phyloP scores from a whole-genome alignment of 176 grass and related monocot species.

The Eragrostis curvula region DNA sequence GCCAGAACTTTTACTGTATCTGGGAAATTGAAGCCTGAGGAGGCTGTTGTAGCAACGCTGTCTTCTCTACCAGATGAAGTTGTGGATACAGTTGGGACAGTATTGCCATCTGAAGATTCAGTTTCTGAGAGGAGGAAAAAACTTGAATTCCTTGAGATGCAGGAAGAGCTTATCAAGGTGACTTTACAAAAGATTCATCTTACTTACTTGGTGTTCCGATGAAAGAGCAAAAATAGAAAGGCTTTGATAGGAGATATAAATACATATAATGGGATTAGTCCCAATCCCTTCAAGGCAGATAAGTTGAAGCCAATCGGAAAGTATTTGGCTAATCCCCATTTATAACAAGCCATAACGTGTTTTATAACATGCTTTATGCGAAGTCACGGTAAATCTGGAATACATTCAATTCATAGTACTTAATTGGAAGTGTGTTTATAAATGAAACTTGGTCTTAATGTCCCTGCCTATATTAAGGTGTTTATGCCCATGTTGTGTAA shows the following conservation, averaged over 20 bases:
- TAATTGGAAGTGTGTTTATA: constrained; percentile 1
- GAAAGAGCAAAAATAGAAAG: neutral
- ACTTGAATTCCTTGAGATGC: constrained; percentile 98
- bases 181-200: neutral
- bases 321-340: neutral
- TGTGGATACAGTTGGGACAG: constrained; percentile 94
- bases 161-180: constrained; percentile 99
- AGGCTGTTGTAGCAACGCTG: constrained; percentile 96
- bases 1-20: constrained; percentile 90
- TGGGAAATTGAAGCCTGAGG: constrained; percentile 97
- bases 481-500: constrained; percentile 4
- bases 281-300: neutral
- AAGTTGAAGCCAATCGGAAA: neutral
- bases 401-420: neutral
- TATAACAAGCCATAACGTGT: neutral
- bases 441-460: constrained; percentile 18
- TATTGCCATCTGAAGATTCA: constrained; percentile 96
- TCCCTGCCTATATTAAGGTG: constrained; percentile 6
- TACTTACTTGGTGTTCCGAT: neutral
- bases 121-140: constrained; percentile 93
- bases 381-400: constrained; percentile 14
- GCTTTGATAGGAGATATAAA: neutral
- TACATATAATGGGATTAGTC: neutral
- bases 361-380: neutral
- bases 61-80: constrained; percentile 99